phyloP scores from a whole-genome alignment of 441 rosid species.

The Hura crepitans region DNA sequence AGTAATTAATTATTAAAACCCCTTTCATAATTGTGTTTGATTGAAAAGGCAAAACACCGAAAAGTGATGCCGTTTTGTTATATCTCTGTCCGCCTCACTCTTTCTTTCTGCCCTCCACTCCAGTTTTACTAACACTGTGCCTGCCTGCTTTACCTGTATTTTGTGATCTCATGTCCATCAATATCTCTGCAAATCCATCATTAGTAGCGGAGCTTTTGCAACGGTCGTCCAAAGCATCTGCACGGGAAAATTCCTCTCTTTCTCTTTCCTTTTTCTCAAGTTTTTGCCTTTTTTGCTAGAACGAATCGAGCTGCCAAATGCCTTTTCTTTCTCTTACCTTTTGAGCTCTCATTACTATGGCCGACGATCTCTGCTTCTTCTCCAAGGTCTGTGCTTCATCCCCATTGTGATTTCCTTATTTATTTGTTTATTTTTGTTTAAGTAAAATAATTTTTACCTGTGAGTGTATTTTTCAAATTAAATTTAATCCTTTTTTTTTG shows the following conservation, averaged over 20 bases:
- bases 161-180: not conserved
- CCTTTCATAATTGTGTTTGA: conserved; percentile 1
- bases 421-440: not conserved
- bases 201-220: conserved; percentile 19
- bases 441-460: not conserved
- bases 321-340: conserved; percentile 27
- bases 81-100: not conserved
- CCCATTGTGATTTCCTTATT: not conserved
- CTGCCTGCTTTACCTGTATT: not conserved
- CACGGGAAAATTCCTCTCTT: conserved; percentile 27
- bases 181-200: not conserved
- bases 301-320: conserved; percentile 38
- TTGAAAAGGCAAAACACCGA: conserved; percentile 8
- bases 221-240: conserved; percentile 34
- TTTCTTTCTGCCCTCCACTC: not conserved
- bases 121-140: not conserved
- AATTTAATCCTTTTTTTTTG: not conserved
- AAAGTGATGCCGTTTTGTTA: not conserved
- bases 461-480: not conserved
- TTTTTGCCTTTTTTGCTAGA: conserved; percentile 1
- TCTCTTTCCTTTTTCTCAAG: conserved; percentile 16
- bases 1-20: not conserved
- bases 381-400: conserved; percentile 23
- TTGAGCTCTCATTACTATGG: conserved; percentile 33
- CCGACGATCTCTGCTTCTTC: conserved; percentile 28